These are phyloP conservation scores for Backusella westeae DNA, from an alignment of 192 early-diverging fungal genomes.

Conservation along the genomic window DNA sequence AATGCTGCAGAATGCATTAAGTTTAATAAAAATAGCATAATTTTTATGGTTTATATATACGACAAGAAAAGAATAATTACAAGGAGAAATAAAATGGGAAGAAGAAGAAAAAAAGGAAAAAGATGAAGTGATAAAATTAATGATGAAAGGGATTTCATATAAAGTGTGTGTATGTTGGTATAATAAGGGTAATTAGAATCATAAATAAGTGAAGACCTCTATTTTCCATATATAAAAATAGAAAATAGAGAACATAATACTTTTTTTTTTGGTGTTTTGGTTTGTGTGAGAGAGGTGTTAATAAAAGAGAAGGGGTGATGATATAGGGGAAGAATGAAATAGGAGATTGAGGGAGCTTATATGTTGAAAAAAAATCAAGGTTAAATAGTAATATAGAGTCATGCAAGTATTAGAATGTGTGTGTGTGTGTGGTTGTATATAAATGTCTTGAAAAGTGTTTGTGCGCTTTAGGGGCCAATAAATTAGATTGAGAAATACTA, in stretches of 20 bases:
- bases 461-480: conserved; percentile 8
- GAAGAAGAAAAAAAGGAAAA: neutral
- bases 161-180: neutral
- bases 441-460: neutral
- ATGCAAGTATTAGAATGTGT: conserved; percentile 4
- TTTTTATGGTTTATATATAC: conserved; percentile 9
- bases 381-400: neutral
- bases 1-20: neutral
- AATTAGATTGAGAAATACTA: conserved; percentile 4
- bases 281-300: neutral
- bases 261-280: neutral
- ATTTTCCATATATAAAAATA: neutral
- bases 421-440: conserved; percentile 8
- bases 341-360: neutral
- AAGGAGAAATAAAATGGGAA: neutral
- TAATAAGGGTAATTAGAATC: conserved; percentile 9
- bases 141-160: conserved; percentile 7
- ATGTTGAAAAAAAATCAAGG: conserved; percentile 6
- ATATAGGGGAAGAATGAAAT: conserved; percentile 9
- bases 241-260: conserved; percentile 1
- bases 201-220: conserved; percentile 3
- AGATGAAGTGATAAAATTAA: conserved; percentile 10
- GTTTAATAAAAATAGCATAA: conserved; percentile 9
- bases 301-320: neutral
- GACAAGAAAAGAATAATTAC: conserved; percentile 9